These are phyloP conservation scores for Eucalyptus pauciflora DNA, from an alignment of 345 rosid species.

Conservation along the genomic window DNA sequence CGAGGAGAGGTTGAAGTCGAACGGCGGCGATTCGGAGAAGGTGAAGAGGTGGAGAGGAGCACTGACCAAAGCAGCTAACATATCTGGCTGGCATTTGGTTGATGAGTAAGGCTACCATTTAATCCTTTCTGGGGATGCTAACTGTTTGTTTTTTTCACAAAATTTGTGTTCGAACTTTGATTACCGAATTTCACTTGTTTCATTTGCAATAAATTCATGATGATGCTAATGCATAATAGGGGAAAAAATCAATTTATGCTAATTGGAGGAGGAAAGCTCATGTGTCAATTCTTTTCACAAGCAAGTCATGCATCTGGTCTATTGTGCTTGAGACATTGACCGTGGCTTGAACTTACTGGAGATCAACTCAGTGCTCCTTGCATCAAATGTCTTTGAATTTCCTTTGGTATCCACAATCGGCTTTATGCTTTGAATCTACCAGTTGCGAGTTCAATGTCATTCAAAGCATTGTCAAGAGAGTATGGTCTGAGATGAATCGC, in stretches of 20 bases:
- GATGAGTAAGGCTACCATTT: not conserved
- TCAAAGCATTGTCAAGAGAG: not conserved
- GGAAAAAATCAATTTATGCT: too few relatives aligned
- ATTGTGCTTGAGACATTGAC: not conserved
- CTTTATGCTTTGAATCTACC: not conserved
- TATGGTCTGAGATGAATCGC: not conserved
- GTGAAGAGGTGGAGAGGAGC: conserved; percentile 1
- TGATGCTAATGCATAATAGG: not conserved
- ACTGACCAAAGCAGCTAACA: not conserved
- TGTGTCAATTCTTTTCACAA: too few relatives aligned
- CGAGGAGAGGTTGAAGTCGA: not conserved
- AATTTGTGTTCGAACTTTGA: too few relatives aligned
- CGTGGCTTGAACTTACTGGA: not conserved
- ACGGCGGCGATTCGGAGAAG: not conserved
- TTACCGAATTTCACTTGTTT: not conserved
- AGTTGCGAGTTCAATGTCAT: not conserved
- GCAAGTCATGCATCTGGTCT: not conserved
- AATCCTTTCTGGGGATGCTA: not conserved
- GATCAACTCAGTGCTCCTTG: not conserved
- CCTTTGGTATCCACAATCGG: too few relatives aligned
- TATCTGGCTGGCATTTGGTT: not conserved
- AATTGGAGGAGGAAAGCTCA: not conserved
- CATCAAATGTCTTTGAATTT: not conserved
- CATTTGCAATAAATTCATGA: too few relatives aligned
- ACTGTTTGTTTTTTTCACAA: not conserved